Base-by-base conservation (phyloP, 345 rosid species). In the Salix dunnii region DNA sequence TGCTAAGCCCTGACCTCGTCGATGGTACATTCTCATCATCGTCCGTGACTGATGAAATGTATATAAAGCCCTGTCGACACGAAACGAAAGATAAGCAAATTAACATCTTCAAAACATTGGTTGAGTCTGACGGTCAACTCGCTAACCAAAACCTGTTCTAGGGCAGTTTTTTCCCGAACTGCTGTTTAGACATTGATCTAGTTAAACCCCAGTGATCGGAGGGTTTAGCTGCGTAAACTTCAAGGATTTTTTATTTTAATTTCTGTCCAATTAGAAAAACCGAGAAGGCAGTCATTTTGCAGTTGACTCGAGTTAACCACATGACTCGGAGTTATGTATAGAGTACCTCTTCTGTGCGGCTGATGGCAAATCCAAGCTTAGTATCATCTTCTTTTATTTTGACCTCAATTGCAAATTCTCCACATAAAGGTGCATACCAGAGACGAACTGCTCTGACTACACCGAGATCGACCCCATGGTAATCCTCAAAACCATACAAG, bases 391-490 rank as follows among this genome's bases (percentile, higher is more conserved):
- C 98, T 79, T 74, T 76, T 31, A 96, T 87, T 84, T 82, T 87
- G 79, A 96, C 89, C 81, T 92, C 97, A 3, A 96, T 75, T 0
- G 93, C 80, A 11, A 76, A 83, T 79, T 96, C 99, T 67, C 90
- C 89, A 3, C 83, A 94, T 4, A 89, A 80, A 31, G 99, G 96
- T 64, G 93, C 88, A 64, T 81, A 96, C 99, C 99, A 96, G 8
- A 96, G 94, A 67, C 99, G 88, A 70, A 91, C 95, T 5, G 98
- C 96, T 84, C 98, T 88, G 27, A 96, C 98, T 23, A 96, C 97
- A 61, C 99, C 99, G 30, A 96, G 87, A 87, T 96, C 99, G 49
- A 96, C 94, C 51, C 98, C 98, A 27, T 96, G 99, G 78, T 93
- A 96, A 80, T 96, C 99, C 88, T 96, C 99, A 58, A 96, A 96